Evolutionary conservation across 1,284 basidiomycete species (phyloP).

Genomic region (Baeospora myosura): DNA sequence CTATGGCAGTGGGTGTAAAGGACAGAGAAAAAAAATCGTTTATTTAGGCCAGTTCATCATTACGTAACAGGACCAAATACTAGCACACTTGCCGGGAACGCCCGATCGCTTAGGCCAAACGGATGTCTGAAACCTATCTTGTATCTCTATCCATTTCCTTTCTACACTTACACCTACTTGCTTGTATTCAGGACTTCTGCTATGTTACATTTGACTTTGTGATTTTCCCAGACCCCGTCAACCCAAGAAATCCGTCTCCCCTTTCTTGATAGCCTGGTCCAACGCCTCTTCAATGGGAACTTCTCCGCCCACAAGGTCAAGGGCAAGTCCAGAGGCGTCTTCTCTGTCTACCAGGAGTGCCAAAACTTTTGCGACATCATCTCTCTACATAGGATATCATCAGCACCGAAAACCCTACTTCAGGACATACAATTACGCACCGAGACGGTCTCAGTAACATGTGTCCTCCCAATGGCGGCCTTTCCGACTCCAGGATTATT

Average conservation of each 20-base stretch:
- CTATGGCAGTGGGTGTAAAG: too few relatives aligned
- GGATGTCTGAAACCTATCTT: too few relatives aligned
- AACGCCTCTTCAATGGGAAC: constrained; percentile 36
- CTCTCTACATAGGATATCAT: constrained; percentile 31
- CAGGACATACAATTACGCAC: constrained; percentile 28
- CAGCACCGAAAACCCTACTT: constrained; percentile 1
- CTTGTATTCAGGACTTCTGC: too few relatives aligned
- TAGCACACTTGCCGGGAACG: too few relatives aligned
- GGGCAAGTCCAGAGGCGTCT: constrained; percentile 51
- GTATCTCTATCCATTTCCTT: too few relatives aligned
- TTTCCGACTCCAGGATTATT: constrained; percentile 49
- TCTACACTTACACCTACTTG: too few relatives aligned
- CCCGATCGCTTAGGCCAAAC: too few relatives aligned
- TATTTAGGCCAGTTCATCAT: too few relatives aligned
- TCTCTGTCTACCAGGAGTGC: constrained; percentile 46
- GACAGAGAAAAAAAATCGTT: too few relatives aligned
- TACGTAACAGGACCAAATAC: too few relatives aligned
- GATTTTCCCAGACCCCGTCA: not conserved
- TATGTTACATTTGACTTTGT: not conserved
- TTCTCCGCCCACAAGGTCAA: constrained; percentile 59
- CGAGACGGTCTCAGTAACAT: constrained; percentile 38
- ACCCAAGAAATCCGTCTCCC: not conserved
- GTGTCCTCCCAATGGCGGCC: constrained; percentile 49
- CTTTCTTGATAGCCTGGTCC: constrained; percentile 6
- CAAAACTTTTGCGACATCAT: constrained; percentile 56